Conservation (phyloP, 2,329 filamentous ascomycete species). For the Trichoderma oligosporum region DNA sequence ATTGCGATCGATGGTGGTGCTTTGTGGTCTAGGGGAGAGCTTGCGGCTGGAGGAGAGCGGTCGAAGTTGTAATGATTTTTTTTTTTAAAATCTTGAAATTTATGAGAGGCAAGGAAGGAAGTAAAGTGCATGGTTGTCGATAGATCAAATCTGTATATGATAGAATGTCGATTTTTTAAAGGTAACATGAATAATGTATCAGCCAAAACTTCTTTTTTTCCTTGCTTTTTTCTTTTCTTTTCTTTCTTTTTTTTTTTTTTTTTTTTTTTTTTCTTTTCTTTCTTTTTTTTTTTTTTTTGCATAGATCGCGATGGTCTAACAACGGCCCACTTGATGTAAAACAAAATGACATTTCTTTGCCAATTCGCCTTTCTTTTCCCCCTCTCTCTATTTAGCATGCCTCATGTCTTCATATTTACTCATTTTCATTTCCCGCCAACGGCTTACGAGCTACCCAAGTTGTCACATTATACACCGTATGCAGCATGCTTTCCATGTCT, state of each 20-base stretch:
- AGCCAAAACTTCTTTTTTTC: background rate
- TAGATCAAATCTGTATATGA: slow-evolving; percentile 1
- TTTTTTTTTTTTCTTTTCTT: background rate
- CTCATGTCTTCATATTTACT: background rate
- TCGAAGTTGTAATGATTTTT: slow-evolving; percentile 40
- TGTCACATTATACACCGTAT: slow-evolving; percentile 73
- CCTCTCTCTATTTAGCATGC: background rate
- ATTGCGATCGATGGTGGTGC: slow-evolving; percentile 69
- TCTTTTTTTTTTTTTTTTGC: background rate
- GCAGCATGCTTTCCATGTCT: slow-evolving; percentile 78
- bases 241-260: background rate
- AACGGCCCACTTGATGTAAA: background rate
- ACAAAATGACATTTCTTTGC: background rate
- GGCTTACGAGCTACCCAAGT: slow-evolving; percentile 83
- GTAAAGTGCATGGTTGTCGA: background rate
- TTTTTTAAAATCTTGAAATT: background rate
- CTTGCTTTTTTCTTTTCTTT: background rate
- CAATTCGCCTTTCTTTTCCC: background rate
- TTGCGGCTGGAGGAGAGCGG: slow-evolving; percentile 32
- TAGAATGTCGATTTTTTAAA: background rate
- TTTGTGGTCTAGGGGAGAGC: slow-evolving; percentile 47
- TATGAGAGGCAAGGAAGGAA: background rate
- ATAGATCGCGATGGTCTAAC: background rate
- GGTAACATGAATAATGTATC: background rate
- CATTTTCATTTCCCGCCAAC: slow-evolving; percentile 11